A percentile compares a stretch with the other conserved stretches of the same genome.
Evolutionary conservation across 495 filamentous ascomycete species (phyloP).

Genomic region (Penicillium pulvis): DNA sequence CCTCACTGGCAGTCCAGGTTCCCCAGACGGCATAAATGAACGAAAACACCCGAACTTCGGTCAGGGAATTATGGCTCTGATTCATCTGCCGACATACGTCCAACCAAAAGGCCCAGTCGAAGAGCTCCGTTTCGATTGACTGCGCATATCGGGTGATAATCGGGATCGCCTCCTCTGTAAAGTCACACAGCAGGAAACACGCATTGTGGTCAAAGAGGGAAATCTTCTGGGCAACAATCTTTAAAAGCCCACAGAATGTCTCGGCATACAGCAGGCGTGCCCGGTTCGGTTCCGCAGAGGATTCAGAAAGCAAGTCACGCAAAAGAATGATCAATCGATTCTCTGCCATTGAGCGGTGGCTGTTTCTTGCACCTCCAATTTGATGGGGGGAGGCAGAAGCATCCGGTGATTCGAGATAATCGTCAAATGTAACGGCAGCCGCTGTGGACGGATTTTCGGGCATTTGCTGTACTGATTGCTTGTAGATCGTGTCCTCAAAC

Average conservation of each 20-base stretch:
- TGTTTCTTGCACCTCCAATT: slow-evolving; percentile 61
- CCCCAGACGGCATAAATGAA: slow-evolving; percentile 86
- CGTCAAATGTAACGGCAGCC: slow-evolving; percentile 71
- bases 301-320: slow-evolving; percentile 78
- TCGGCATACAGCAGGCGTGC: slow-evolving; percentile 76
- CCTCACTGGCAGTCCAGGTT: slow-evolving; percentile 64
- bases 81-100: slow-evolving; percentile 81
- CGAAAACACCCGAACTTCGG: slow-evolving; percentile 84
- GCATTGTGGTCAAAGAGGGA: slow-evolving; percentile 85
- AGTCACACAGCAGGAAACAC: slow-evolving; percentile 91
- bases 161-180: slow-evolving; percentile 76
- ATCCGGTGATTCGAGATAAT: slow-evolving; percentile 71
- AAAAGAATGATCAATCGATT: slow-evolving; percentile 87
- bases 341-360: slow-evolving; percentile 82
- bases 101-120: slow-evolving; percentile 91
- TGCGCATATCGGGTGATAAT: slow-evolving; percentile 61
- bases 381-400: slow-evolving; percentile 64
- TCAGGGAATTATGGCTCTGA: slow-evolving; percentile 89
- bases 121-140: slow-evolving; percentile 43
- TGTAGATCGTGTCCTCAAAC: slow-evolving; percentile 84
- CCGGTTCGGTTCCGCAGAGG: slow-evolving; percentile 54
- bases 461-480: slow-evolving; percentile 54
- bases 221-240: slow-evolving; percentile 70
- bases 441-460: slow-evolving; percentile 56
- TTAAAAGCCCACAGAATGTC: slow-evolving; percentile 72